A percentile compares a stretch with the other conserved stretches of the same genome.
Evolutionary conservation across 495 filamentous ascomycete species (phyloP).

Genomic region (Parathielavia appendiculata): DNA sequence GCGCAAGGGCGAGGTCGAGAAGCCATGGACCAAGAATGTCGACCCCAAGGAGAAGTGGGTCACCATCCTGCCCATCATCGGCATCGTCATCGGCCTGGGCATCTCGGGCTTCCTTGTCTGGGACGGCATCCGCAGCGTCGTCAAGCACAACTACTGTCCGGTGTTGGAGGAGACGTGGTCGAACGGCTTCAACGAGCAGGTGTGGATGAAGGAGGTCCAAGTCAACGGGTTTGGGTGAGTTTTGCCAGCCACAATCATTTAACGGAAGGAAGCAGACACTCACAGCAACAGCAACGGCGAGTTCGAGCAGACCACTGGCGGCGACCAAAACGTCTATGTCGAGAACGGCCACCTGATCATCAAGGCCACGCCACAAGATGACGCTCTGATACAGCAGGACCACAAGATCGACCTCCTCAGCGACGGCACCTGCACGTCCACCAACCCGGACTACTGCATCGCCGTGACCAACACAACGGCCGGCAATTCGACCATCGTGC

Average conservation of each 20-base stretch:
- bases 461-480: conserved; percentile 56
- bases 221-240: conserved; percentile 78
- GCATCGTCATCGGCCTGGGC: conserved; percentile 58
- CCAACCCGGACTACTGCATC: conserved; percentile 51
- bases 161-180: conserved; percentile 67
- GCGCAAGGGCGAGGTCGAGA: conserved; percentile 62
- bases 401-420: conserved; percentile 59
- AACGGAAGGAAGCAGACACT: background rate
- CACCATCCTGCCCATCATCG: conserved; percentile 67
- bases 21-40: conserved; percentile 62
- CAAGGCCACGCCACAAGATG: conserved; percentile 70
- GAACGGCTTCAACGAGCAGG: conserved; percentile 50
- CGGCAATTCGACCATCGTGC: conserved; percentile 69
- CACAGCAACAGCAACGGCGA: conserved; percentile 63
- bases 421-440: conserved; percentile 61
- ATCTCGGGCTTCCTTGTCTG: conserved; percentile 65
- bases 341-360: conserved; percentile 65
- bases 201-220: conserved; percentile 77
- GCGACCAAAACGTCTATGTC: conserved; percentile 67
- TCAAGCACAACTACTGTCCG: conserved; percentile 68
- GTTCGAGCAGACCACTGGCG: conserved; percentile 66
- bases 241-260: background rate
- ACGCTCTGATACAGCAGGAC: conserved; percentile 55
- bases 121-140: conserved; percentile 61
- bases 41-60: conserved; percentile 83